Percentiles rank a stretch among this genome's conserved stretches.
Evolutionary conservation across 805 yeast genomes (phyloP).

Genomic region (Ogataea chonburiensis): DNA sequence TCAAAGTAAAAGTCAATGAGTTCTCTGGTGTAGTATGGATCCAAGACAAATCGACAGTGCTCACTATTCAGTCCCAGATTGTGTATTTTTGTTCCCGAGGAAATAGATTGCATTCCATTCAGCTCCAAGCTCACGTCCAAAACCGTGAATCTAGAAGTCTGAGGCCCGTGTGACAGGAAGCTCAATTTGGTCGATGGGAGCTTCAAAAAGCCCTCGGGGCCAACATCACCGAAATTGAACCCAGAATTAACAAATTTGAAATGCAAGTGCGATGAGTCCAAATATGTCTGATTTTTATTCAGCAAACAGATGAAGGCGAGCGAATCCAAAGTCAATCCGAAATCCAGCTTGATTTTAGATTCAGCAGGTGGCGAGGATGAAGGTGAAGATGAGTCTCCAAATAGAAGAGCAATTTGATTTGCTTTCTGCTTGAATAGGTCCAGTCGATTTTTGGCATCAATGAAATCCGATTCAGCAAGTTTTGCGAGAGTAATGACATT

Average conservation of each 20-base stretch:
- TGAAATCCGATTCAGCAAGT: constrained; percentile 14
- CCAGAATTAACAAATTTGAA: constrained; percentile 21
- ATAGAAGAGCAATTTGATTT: too few relatives aligned
- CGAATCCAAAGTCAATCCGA: constrained; percentile 9
- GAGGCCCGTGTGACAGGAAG: constrained; percentile 33
- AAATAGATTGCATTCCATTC: constrained; percentile 41
- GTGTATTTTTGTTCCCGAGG: constrained; percentile 32
- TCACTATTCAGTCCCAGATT: constrained; percentile 58
- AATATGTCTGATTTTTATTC: constrained; percentile 16
- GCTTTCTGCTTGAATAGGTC: neutral
- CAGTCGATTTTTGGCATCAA: neutral
- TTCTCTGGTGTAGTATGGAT: constrained; percentile 41
- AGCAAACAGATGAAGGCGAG: constrained; percentile 15
- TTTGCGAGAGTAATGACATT: constrained; percentile 12
- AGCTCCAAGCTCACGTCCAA: constrained; percentile 48
- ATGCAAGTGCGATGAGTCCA: constrained; percentile 15
- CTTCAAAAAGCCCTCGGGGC: constrained; percentile 38
- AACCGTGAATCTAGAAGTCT: constrained; percentile 40
- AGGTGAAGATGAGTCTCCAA: too few relatives aligned
- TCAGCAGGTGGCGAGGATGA: neutral
- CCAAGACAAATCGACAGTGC: constrained; percentile 55
- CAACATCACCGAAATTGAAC: constrained; percentile 12
- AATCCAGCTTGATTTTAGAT: constrained; percentile 4
- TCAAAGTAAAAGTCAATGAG: constrained; percentile 21
- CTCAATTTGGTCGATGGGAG: constrained; percentile 44